Evolutionary conservation across 225 moss, liverwort and hornwort genomes (phyloP).

Genomic region (Physcomitrellopsis africana): DNA sequence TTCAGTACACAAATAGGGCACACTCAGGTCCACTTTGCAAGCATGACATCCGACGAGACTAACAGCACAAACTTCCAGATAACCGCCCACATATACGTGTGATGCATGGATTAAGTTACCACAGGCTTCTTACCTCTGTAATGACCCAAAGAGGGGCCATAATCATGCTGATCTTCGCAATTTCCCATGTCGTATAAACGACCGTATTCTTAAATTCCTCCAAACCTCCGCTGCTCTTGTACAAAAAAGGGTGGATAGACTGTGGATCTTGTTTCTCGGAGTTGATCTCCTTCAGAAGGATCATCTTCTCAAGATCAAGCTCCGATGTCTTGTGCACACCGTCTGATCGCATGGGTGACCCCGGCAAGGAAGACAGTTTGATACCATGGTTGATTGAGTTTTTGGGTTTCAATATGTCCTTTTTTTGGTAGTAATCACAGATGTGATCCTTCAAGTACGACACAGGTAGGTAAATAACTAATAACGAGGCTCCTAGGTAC

Average conservation of each 20-base stretch:
- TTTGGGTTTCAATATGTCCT: slow-evolving; percentile 32
- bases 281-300: slow-evolving; percentile 45
- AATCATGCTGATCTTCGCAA: slow-evolving; percentile 68
- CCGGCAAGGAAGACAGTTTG: slow-evolving; percentile 39
- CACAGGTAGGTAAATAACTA: slow-evolving; percentile 82
- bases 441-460: slow-evolving; percentile 70
- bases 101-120: not conserved
- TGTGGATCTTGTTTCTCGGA: slow-evolving; percentile 47
- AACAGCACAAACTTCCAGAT: not conserved
- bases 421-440: slow-evolving; percentile 45
- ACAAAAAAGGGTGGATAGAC: slow-evolving; percentile 50
- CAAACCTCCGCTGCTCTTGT: slow-evolving; percentile 37
- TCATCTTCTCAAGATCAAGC: slow-evolving; percentile 52
- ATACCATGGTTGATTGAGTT: slow-evolving; percentile 25
- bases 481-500: slow-evolving; percentile 90
- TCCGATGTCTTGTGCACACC: slow-evolving; percentile 49
- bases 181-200: slow-evolving; percentile 67
- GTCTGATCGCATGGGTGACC: slow-evolving; percentile 37
- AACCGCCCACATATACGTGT: not conserved
- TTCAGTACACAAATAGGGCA: not conserved
- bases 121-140: slow-evolving; percentile 69
- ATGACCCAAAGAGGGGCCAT: slow-evolving; percentile 92
- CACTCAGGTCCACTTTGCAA: slow-evolving; percentile 1
- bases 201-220: slow-evolving; percentile 38
- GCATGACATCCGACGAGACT: not conserved